Base-by-base conservation (phyloP, 2,329 filamentous ascomycete genomes). In the Aspergillus arachidicola region DNA sequence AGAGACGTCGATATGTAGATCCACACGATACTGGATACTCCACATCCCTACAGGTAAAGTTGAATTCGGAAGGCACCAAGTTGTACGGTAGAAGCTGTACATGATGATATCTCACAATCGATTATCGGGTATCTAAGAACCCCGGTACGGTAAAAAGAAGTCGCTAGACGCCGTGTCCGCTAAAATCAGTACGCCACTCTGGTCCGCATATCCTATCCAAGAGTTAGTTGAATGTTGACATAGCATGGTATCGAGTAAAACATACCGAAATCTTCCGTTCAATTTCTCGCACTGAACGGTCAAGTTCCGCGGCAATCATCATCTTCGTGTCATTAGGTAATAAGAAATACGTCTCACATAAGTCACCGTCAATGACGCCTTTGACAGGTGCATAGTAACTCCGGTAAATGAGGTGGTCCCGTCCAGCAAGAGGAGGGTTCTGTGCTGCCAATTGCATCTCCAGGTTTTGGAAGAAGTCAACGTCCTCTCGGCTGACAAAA, bases 311-410 rank as follows among this genome's bases (percentile, higher is more conserved):
- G 2, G 94, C 94, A 81, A 99, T 96, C 87, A 94, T 93, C 79
- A 93, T 89, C 84, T 97, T 97, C 83, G 92, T 94, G 72, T 97
- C 94, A 69, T 89, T 91, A 30, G 91, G 86, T 64, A 99, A 83
- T 64, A 95, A 81, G 63, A 93, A 87, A 79, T 93, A 99, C 69
- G 93, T 87, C 83, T 99, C 95, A 72, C 95, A 97, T 46, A 99
- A 83, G 80, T 99, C 95, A 32, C 95, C 95, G 78, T 99, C 95
- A 72, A 99, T 97, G 32, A 96, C 89, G 10, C 94, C 94, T 84
- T 99, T 99, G 48, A 96, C 93, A 0, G 95, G 96, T 7, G 92
- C 93, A 77, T 98, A 99, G 80, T 98, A 99, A 68, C 93, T 89
- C 66, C 96, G 87, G 78, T 96, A 99, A 73, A 97, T 96, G 53